Conservation (phyloP, 1,139 yeast species). For the Pichia sp. region DNA sequence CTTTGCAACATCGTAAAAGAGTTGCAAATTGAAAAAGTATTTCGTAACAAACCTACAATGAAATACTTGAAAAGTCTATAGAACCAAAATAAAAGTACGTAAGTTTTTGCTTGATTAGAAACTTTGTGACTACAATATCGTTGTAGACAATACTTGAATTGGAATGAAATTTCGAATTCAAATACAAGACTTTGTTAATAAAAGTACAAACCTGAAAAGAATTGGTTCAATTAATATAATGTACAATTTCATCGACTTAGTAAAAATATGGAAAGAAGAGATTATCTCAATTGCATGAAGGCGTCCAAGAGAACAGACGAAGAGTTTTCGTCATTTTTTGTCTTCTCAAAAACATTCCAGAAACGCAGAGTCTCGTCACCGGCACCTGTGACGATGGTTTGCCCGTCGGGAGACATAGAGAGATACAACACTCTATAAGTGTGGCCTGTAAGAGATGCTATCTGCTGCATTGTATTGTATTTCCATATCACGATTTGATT, state of each 20-base stretch:
- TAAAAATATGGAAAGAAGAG: background rate
- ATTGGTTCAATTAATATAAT: background rate
- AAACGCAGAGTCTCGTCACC: slow-evolving; percentile 95
- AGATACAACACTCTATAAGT: slow-evolving; percentile 87
- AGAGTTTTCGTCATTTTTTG: slow-evolving; percentile 52
- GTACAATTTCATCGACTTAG: background rate
- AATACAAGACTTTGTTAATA: too few species aligned
- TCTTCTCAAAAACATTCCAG: slow-evolving; percentile 88
- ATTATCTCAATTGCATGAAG: slow-evolving; percentile 48
- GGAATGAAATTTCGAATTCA: too few species aligned
- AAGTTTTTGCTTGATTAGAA: too few species aligned
- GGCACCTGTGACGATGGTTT: slow-evolving; percentile 95
- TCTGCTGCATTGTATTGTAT: slow-evolving; percentile 83
- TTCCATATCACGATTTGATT: slow-evolving; percentile 95
- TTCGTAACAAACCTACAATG: too few species aligned
- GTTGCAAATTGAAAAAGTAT: too few species aligned
- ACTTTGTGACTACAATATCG: too few species aligned
- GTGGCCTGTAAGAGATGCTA: slow-evolving; percentile 92
- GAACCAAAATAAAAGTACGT: too few species aligned
- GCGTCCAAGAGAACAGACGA: slow-evolving; percentile 71
- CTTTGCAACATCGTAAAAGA: too few species aligned
- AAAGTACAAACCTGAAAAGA: too few species aligned
- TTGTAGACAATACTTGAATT: too few species aligned
- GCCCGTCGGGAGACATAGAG: slow-evolving; percentile 94
- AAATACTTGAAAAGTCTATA: too few species aligned